Base-by-base conservation (phyloP, 108 stramenopile species). In the Poteriospumella lacustris region DNA sequence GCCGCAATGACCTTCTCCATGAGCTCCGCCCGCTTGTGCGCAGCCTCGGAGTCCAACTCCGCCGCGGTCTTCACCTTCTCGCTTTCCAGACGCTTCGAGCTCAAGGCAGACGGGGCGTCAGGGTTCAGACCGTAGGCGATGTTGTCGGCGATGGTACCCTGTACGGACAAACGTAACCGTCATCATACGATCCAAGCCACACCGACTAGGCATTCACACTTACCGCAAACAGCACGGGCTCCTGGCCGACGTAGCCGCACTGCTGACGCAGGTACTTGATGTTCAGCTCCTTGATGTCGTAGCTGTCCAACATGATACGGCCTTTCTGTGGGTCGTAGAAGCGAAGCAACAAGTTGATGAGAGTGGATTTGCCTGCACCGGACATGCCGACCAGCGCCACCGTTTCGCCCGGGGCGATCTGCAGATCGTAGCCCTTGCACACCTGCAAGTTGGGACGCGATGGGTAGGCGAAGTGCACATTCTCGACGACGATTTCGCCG, bases 401-500 rank as follows among this genome's bases (percentile, higher is more conserved):
- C 33, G 89, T 72, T 43, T 82, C 58, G 1, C 90, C 92, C 15
- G 85, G 67, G 42, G 73, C 33, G 39, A 91, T 81, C 15, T 68
- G 58, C 9, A 91, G 68, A 58, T 82, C 79, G 43, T 42, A 73
- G 5, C 31, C 41, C 31, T 64, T 64, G 31, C 60, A 64, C 5
- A 64, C 60, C 26, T 62, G 75, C 34, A 81, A 70, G 41, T 92
- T 84, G 5, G 95, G 93, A 76, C 97, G 79, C 31, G 93, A 83
- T 0, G 96, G 93, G 81, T 97, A 99, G 34, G 90, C 79, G 85
- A 99, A 99, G 1, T 78, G 70, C 1, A 98, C 90, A 62, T 91
- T 77, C 41, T 86, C 68, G 56, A 93, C 88, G 1, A 43, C 60
- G 36, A 64, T 64, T n/a, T 39, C 47, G 5, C 70, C 70, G 26